A percentile compares a stretch with the other conserved stretches of the same genome.
phyloP scores from a whole-genome alignment of 371 early-diverging fungal genomes.

The Rhizopus delemar region DNA sequence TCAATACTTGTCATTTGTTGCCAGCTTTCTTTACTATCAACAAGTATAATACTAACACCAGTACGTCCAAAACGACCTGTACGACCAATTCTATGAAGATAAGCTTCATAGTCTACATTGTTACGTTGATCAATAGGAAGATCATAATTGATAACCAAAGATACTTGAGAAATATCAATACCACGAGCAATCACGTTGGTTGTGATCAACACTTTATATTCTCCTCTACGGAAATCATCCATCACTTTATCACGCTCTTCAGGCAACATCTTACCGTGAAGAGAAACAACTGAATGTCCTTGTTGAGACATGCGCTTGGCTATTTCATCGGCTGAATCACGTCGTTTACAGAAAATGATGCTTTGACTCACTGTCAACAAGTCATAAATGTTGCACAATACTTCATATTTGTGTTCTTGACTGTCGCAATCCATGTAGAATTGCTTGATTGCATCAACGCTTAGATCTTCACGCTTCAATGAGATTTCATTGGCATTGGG shows the following conservation, averaged over 20 bases:
- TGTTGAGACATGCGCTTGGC: constrained; percentile 73
- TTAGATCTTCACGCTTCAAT: constrained; percentile 86
- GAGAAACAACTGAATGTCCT: constrained; percentile 80
- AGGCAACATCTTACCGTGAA: constrained; percentile 89
- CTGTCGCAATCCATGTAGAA: constrained; percentile 92
- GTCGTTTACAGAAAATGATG: constrained; percentile 93
- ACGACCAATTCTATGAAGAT: constrained; percentile 98
- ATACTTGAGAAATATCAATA: constrained; percentile 96
- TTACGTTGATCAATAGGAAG: constrained; percentile 71
- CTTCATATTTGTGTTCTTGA: constrained; percentile 80
- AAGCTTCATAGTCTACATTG: constrained; percentile 88
- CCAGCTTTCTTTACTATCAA: constrained; percentile 72
- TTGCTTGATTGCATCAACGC: constrained; percentile 95
- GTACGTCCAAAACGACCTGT: constrained; percentile 98
- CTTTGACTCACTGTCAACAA: constrained; percentile 94
- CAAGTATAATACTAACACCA: constrained; percentile 97
- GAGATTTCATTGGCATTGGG: constrained; percentile 86
- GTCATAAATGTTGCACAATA: constrained; percentile 85
- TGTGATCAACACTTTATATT: constrained; percentile 92
- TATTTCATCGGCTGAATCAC: constrained; percentile 84
- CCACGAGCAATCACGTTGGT: constrained; percentile 98
- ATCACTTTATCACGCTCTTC: constrained; percentile 91
- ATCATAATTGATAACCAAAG: constrained; percentile 97
- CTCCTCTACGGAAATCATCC: constrained; percentile 89
- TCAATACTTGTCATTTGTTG: constrained; percentile 78